A percentile compares a stretch with the other conserved stretches of the same genome.
Conservation (phyloP, 2,329 filamentous ascomycete genomes). For the Lomentospora prolificans region DNA sequence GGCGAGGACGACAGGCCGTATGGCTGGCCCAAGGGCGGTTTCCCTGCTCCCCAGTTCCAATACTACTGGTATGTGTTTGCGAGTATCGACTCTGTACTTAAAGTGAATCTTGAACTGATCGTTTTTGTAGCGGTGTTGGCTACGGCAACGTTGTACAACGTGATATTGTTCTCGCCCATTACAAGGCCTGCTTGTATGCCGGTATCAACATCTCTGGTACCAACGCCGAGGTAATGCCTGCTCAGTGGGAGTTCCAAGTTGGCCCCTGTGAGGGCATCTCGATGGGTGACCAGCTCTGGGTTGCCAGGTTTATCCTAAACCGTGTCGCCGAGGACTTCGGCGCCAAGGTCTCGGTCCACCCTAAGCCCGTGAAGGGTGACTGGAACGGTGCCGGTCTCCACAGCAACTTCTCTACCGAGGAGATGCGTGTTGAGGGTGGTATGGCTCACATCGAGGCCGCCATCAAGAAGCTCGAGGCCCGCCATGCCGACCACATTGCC, state of each 20-base stretch:
- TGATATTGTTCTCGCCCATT: constrained; percentile 76
- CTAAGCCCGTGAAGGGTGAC: constrained; percentile 84
- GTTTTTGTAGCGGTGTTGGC: constrained; percentile 63
- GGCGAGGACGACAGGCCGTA: constrained; percentile 80
- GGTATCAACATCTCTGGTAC: constrained; percentile 93
- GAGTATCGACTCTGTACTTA: neutral
- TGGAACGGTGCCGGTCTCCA: constrained; percentile 97
- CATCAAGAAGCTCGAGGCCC: constrained; percentile 72
- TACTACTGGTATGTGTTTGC: constrained; percentile 52
- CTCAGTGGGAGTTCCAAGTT: constrained; percentile 55
- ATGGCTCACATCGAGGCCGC: constrained; percentile 89
- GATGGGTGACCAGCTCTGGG: constrained; percentile 95
- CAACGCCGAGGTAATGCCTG: constrained; percentile 98
- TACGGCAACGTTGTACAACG: constrained; percentile 95
- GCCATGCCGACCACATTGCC: constrained; percentile 76
- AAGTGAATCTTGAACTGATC: constrained; percentile 25
- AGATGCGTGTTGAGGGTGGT: constrained; percentile 83
- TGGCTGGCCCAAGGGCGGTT: constrained; percentile 61
- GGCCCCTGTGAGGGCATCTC: constrained; percentile 81
- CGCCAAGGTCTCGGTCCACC: constrained; percentile 87
- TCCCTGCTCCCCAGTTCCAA: constrained; percentile 84
- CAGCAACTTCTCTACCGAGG: constrained; percentile 84
- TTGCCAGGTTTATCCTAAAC: constrained; percentile 70
- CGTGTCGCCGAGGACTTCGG: constrained; percentile 94
- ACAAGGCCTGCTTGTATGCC: constrained; percentile 61